Evolutionary conservation across 305 asterid species (phyloP).

Genomic region (Fraxinus velutina): DNA sequence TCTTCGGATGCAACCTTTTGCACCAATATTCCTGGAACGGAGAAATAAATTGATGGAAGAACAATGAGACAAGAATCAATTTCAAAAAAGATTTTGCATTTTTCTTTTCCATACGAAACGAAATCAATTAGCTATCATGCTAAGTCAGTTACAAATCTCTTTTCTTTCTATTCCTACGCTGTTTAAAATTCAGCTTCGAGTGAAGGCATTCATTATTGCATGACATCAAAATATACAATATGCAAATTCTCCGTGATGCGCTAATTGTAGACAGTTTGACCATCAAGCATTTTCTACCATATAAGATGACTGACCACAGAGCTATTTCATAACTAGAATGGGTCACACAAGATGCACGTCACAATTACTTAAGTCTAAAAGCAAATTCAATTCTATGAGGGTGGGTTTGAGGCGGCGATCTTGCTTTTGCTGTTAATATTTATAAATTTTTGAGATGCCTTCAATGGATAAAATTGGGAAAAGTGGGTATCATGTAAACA

Average conservation of each 20-base stretch:
- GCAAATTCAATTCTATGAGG: neutral
- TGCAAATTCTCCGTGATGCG: constrained; percentile 6
- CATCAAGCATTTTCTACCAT: constrained; percentile 20
- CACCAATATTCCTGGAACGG: constrained; percentile 89
- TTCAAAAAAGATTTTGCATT: constrained; percentile 7
- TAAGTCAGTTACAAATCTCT: neutral
- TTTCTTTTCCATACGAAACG: neutral
- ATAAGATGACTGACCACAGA: constrained; percentile 19
- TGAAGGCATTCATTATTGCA: neutral
- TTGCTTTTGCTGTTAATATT: neutral
- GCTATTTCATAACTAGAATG: constrained; percentile 7
- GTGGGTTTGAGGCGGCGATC: neutral
- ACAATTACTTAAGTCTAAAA: neutral
- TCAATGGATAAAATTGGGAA: neutral
- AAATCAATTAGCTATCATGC: neutral
- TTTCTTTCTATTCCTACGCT: neutral
- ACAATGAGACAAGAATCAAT: constrained; percentile 14
- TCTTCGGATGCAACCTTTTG: constrained; percentile 88
- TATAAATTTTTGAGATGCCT: constrained; percentile 5
- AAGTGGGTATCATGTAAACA: neutral
- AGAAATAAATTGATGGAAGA: neutral
- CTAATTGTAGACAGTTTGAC: constrained; percentile 18
- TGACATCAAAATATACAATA: constrained; percentile 5
- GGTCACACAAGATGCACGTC: constrained; percentile 1
- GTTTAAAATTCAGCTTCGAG: neutral